phyloP scores from a whole-genome alignment of 2,329 filamentous ascomycete species.

The Eutypa lata region DNA sequence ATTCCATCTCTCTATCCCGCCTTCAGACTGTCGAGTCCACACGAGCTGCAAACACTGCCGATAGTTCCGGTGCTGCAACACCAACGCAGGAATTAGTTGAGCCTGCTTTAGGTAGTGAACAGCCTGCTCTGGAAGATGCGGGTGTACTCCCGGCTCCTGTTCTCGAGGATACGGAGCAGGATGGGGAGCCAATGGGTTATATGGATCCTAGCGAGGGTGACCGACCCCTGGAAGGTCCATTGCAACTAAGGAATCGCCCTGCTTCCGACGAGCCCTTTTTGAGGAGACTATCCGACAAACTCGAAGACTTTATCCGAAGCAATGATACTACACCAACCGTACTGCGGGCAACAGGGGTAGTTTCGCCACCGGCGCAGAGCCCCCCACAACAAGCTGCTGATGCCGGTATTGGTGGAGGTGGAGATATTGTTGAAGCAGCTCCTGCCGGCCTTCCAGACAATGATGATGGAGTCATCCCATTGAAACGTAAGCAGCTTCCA shows the following conservation, averaged over 20 bases:
- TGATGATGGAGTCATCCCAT: not conserved
- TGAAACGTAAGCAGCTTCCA: not conserved
- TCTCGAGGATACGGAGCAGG: conserved; percentile 7
- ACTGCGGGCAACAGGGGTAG: conserved; percentile 23
- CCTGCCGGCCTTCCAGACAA: not conserved
- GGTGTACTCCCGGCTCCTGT: conserved; percentile 12
- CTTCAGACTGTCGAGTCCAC: conserved; percentile 44
- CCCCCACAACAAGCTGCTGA: conserved; percentile 3
- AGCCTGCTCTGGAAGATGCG: conserved; percentile 9
- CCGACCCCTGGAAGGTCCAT: conserved; percentile 45
- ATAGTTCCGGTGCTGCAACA: conserved; percentile 38
- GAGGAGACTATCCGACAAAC: conserved; percentile 46
- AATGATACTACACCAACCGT: conserved; percentile 45
- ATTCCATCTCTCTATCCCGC: conserved; percentile 50
- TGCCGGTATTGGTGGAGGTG: conserved; percentile 2
- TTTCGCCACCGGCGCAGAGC: not conserved
- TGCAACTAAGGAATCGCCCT: conserved; percentile 54
- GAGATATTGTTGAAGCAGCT: not conserved
- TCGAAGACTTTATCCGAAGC: conserved; percentile 46
- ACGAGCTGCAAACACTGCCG: conserved; percentile 34
- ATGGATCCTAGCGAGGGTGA: conserved; percentile 43
- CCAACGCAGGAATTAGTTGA: conserved; percentile 25
- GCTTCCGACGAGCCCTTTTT: conserved; percentile 55
- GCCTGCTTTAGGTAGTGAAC: conserved; percentile 5
- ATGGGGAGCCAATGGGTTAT: conserved; percentile 8